Base-by-base conservation (phyloP, 345 rosid species). In the Orychophragmus violaceus region DNA sequence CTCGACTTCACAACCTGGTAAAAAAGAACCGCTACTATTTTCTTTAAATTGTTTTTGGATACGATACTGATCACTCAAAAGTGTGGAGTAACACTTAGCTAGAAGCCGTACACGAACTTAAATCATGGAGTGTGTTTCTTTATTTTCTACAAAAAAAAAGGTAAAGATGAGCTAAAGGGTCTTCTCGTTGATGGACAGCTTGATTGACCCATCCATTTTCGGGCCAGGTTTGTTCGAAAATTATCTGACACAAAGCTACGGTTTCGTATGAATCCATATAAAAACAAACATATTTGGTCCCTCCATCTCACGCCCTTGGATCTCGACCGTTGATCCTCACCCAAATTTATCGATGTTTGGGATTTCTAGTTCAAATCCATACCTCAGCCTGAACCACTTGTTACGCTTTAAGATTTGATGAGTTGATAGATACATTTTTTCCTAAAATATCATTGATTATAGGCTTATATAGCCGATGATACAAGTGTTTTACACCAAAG, bases 131-230 rank as follows among this genome's bases (percentile, higher is more conserved):
- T 54, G 10, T 54, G 24, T 36, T 63, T 46, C 6, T 32, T 18
- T 56, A 33, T 63, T 55, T 52, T 24, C 25, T 27, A 17, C 16
- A 12, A 10, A 22, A 61, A 36, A 9, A 48, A n/a, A n/a, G n/a
- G n/a, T n/a, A 6, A 55, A 41, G 23, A 17, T 28, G 45, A 50
- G 69, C 33, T 60, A 68, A 46, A 59, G 70, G 46, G 74, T 74
- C 76, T 48, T 69, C 45, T 71, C 77, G 72, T 62, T 69, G 83
- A 80, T 72, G 78, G 81, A 81, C 71, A 78, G 83, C 74, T 70
- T 66, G 84, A 80, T 68, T 76, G 79, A 60, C 79, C 76, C 45
- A 42, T 74, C 78, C 66, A 70, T 51, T 57, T 62, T 57, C 46
- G 69, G 69, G 64, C 56, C 70, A 67, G 55, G 57, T 61, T 68